Percentiles rank a stretch among this genome's conserved stretches.
Conservation (phyloP, 495 filamentous ascomycete genomes). For the Patellaria atrata region DNA sequence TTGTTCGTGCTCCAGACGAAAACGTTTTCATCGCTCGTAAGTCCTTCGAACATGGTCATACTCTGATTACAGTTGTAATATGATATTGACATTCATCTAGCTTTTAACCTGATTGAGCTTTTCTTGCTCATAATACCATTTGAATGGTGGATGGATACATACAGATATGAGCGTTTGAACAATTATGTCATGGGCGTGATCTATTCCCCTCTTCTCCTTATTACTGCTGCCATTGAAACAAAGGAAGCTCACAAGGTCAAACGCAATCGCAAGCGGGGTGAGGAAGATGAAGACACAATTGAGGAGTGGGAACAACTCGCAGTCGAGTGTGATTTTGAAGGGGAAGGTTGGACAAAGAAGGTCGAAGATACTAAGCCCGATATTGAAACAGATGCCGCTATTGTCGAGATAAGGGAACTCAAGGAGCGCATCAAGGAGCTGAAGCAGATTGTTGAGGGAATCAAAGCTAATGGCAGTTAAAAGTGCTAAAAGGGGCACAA, state of each 20-base stretch:
- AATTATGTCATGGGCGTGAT: conserved; percentile 73
- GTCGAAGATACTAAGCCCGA: conserved; percentile 63
- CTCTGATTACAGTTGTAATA: neutral
- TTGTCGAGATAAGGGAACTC: conserved; percentile 52
- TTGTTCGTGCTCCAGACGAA: conserved; percentile 91
- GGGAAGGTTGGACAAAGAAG: conserved; percentile 64
- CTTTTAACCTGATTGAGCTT: conserved; percentile 88
- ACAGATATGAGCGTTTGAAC: conserved; percentile 62
- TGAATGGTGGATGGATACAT: conserved; percentile 81
- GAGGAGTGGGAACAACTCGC: conserved; percentile 90
- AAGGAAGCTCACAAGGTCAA: conserved; percentile 51
- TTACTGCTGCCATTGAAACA: conserved; percentile 65
- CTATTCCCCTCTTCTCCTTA: conserved; percentile 70
- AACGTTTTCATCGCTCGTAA: conserved; percentile 78
- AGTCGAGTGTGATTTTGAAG: conserved; percentile 57
- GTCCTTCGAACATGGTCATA: conserved; percentile 1
- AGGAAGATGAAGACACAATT: conserved; percentile 74
- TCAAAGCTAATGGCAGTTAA: too few species aligned
- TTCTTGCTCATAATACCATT: conserved; percentile 64
- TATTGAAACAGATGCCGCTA: conserved; percentile 54
- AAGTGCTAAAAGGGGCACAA: too few species aligned
- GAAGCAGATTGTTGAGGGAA: conserved; percentile 40
- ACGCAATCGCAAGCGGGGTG: conserved; percentile 59
- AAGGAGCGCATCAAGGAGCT: conserved; percentile 54
- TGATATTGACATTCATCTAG: neutral